Percentiles rank a stretch among this genome's conserved stretches.
Conservation (phyloP, 192 early-diverging fungal species). For the Backusella tuberculispora region DNA sequence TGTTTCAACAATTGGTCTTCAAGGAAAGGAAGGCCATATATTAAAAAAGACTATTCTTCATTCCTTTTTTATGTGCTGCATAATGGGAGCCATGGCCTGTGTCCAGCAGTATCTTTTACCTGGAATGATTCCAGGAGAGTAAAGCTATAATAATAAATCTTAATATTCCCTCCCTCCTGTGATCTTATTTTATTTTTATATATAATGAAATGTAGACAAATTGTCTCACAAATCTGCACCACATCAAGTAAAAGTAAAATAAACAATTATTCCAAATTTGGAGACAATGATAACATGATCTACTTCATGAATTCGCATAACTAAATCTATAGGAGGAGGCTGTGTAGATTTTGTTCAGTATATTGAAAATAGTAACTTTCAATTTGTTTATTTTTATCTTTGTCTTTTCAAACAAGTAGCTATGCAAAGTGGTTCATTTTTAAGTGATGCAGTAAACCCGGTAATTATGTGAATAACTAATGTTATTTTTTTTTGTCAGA, state of each 20-base stretch:
- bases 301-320: background rate
- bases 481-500: background rate
- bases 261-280: slow-evolving; percentile 7
- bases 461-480: background rate
- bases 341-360: background rate
- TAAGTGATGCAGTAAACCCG: background rate
- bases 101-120: slow-evolving; percentile 35
- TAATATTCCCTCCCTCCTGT: background rate
- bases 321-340: background rate
- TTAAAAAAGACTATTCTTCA: slow-evolving; percentile 37
- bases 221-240: background rate
- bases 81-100: slow-evolving; percentile 30
- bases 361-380: slow-evolving; percentile 3
- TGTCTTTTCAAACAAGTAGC: slow-evolving; percentile 1
- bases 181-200: background rate
- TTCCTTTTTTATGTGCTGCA: slow-evolving; percentile 32
- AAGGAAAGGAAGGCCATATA: slow-evolving; percentile 33
- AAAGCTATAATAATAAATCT: background rate
- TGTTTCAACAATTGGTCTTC: slow-evolving; percentile 39
- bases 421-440: background rate
- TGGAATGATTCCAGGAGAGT: slow-evolving; percentile 15
- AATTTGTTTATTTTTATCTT: slow-evolving; percentile 1
- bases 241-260: background rate
- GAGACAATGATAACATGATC: slow-evolving; percentile 4
- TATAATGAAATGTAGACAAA: background rate